Conservation (phyloP, 352 stramenopile genomes). For the Globisporangium echinulatum region DNA sequence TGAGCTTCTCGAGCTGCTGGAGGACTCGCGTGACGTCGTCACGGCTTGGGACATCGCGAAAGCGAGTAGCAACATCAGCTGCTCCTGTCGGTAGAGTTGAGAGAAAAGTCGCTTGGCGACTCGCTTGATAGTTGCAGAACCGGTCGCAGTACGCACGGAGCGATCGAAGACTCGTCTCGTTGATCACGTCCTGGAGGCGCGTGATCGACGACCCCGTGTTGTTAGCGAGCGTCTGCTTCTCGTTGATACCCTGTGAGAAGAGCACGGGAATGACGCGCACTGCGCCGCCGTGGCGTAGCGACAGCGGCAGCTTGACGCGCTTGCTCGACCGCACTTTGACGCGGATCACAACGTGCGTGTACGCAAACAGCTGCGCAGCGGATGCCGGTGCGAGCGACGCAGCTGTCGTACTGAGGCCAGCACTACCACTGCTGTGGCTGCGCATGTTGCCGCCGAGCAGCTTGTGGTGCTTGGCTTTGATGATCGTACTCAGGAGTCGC, state of each 20-base stretch:
- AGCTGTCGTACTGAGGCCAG: conserved; percentile 17
- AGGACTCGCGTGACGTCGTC: conserved; percentile 56
- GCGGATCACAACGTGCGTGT: conserved; percentile 72
- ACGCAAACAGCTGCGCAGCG: conserved; percentile 51
- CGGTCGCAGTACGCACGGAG: conserved; percentile 67
- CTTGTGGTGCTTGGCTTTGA: conserved; percentile 54
- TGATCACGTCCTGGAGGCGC: conserved; percentile 76
- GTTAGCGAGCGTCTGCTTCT: conserved; percentile 91
- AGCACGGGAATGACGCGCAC: conserved; percentile 71
- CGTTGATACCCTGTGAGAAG: conserved; percentile 90
- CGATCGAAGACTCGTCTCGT: conserved; percentile 62
- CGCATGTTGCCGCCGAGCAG: conserved; percentile 29
- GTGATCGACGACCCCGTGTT: conserved; percentile 78
- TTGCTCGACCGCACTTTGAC: conserved; percentile 64
- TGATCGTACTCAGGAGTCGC: conserved; percentile 61
- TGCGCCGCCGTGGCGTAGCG: conserved; percentile 43
- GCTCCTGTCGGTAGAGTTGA: not conserved
- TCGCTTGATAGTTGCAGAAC: conserved; percentile 66
- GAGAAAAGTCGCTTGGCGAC: conserved; percentile 20
- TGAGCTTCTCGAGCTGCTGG: conserved; percentile 60
- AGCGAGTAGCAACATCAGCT: not conserved
- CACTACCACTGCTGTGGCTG: no score
- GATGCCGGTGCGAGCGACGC: conserved; percentile 37
- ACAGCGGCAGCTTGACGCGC: conserved; percentile 62
- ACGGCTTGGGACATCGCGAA: conserved; percentile 21